These are phyloP conservation scores for Penicillium alfredii DNA, from an alignment of 495 filamentous ascomycete genomes.

Conservation along the genomic window DNA sequence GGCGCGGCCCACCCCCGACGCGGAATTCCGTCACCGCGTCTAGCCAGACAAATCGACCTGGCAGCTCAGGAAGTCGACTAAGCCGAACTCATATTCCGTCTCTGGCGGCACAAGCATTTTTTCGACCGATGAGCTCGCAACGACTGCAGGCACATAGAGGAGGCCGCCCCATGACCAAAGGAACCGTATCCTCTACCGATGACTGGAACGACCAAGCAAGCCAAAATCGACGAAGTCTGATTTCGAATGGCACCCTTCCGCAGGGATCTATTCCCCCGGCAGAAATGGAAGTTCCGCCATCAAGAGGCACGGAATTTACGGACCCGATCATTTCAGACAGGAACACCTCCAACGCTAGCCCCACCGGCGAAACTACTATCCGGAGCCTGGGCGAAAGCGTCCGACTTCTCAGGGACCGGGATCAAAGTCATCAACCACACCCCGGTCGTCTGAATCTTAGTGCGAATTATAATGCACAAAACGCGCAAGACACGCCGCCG, in stretches of 20 bases:
- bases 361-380: conserved; percentile 58
- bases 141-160: conserved; percentile 86
- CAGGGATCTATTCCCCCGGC: conserved; percentile 36
- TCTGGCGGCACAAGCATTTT: conserved; percentile 84
- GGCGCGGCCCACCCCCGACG: conserved; percentile 41
- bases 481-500: conserved; percentile 47
- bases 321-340: conserved; percentile 57
- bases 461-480: conserved; percentile 45
- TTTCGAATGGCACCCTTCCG: conserved; percentile 39
- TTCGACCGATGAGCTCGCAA: conserved; percentile 94
- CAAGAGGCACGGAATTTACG: conserved; percentile 74
- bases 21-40: conserved; percentile 31
- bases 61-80: conserved; percentile 63
- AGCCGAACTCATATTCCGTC: conserved; percentile 87
- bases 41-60: conserved; percentile 47
- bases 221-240: conserved; percentile 45
- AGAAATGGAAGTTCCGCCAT: conserved; percentile 60
- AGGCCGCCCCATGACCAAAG: conserved; percentile 45
- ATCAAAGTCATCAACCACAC: conserved; percentile 41
- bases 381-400: conserved; percentile 69
- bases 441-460: conserved; percentile 54
- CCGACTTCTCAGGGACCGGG: conserved; percentile 57
- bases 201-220: conserved; percentile 40
- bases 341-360: conserved; percentile 68
- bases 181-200: conserved; percentile 34